Evolutionary conservation across 768 basidiomycete species (phyloP), one percentile per base, ranked within the genome.

Genomic region (Hygrocybe punicea): DNA sequence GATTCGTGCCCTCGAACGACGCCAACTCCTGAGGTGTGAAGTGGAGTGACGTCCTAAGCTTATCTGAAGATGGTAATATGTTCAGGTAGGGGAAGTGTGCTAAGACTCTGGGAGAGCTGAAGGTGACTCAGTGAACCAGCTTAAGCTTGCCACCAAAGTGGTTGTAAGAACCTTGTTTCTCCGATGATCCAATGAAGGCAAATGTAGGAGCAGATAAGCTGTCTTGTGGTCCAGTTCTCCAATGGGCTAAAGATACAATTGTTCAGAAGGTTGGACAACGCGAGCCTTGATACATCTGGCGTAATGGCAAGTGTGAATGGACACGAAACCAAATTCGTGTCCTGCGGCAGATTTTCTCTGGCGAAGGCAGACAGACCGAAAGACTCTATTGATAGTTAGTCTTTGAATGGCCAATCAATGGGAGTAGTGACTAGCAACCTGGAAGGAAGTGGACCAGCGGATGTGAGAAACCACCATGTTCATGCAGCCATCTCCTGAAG

Each of bases 1-100:
- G 66, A 68, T 95, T 95, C 2, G 89, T 89, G 0, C 92, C 93
- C 52, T 79, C 76, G 51, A 97, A 80, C 9, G 84, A 67, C 17
- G 82, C 77, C 16, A 85, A 71, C 66, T 98, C 95, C 14, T 64
- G 52, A 0, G 67, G 47, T 0, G 81, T 81, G 66, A 92, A 97
- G 60, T 89, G 84, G 11, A 93, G 75, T 0, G 93, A 81, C 0
- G 94, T 95, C 13, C 78, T 72, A 0, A 96, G 76, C 52, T 78
- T 75, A 2, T 76, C 70, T 0, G 77, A 48, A 0, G 74, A 24
- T 0, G 95, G 95, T 1, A 97, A 76, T 7, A 79, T 82, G 19
- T 80, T 71, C 24, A 93, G 67, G 67, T 98, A 98, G 2, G 81
- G 78, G 23, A 69, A 65, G 67, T 90, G 86, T 33, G 19, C 14